Conservation (phyloP, 768 basidiomycete species). For the Ramaria sp. region DNA sequence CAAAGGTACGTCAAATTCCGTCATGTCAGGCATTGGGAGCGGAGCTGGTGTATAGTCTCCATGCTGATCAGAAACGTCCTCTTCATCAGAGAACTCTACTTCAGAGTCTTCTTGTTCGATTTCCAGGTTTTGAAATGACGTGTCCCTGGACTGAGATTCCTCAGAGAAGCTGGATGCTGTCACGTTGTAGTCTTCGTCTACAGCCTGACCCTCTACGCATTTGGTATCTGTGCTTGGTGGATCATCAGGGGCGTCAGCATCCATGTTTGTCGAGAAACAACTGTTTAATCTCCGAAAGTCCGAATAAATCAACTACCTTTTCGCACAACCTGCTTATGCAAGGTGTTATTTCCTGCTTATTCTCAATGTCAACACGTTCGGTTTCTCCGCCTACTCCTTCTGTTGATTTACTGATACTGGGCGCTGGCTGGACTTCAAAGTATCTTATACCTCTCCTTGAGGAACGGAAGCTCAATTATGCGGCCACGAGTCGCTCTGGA, state of each 20-base stretch:
- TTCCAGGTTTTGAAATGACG: background rate
- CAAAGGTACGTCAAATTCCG: constrained; percentile 1
- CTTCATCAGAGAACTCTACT: background rate
- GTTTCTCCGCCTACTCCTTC: background rate
- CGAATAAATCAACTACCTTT: background rate
- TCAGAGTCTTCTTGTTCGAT: background rate
- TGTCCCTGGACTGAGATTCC: no score
- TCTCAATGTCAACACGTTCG: background rate
- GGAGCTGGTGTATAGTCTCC: background rate
- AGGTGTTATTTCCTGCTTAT: background rate
- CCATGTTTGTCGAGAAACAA: background rate
- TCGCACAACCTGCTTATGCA: background rate
- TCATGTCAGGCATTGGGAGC: constrained; percentile 5
- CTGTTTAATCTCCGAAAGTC: background rate
- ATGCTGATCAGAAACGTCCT: background rate
- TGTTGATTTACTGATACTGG: constrained; percentile 51
- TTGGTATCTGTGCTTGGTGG: background rate
- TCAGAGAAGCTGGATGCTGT: no score
- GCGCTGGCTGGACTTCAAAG: constrained; percentile 55
- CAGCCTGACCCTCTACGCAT: background rate
- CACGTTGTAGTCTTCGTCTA: no score
- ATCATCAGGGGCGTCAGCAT: background rate
- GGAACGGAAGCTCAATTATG: constrained; percentile 29
- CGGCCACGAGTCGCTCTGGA: constrained; percentile 47
- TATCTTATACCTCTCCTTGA: constrained; percentile 49